Conservation (phyloP, 164 flowering plant genomes). For the Hamamelis virginiana region DNA sequence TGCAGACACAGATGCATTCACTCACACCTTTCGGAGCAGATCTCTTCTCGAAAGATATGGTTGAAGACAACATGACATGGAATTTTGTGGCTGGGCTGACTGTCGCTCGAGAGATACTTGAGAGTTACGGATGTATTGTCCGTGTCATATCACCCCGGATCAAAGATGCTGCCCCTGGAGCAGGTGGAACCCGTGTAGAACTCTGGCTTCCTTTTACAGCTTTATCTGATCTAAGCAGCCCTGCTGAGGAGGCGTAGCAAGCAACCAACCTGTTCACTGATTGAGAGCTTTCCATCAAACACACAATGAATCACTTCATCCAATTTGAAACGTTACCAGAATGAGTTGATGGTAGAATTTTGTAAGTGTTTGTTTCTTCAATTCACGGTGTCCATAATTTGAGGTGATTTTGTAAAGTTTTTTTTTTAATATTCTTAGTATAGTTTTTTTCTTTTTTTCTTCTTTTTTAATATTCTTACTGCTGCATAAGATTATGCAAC, state of each 20-base stretch:
- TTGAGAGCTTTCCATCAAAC: neutral
- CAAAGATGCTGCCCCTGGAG: slow-evolving; percentile 60
- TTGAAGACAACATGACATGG: slow-evolving; percentile 96
- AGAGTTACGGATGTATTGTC: slow-evolving; percentile 86
- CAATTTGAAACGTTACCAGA: neutral
- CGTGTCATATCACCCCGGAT: slow-evolving; percentile 76
- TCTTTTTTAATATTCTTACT: neutral
- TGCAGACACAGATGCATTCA: slow-evolving; percentile 93
- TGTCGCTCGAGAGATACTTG: slow-evolving; percentile 89
- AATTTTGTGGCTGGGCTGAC: slow-evolving; percentile 91
- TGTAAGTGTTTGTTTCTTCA: neutral
- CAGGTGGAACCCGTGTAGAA: slow-evolving; percentile 86
- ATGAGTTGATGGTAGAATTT: too few relatives aligned
- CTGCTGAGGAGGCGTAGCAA: slow-evolving; percentile 12
- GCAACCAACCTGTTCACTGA: neutral
- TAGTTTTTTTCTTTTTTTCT: too few relatives aligned
- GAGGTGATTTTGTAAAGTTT: slow-evolving; percentile 3
- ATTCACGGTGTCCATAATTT: neutral
- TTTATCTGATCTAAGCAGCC: slow-evolving; percentile 23
- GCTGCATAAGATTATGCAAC: neutral
- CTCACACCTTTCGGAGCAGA: slow-evolving; percentile 91
- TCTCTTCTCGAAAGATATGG: slow-evolving; percentile 59
- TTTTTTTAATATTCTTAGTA: too few relatives aligned
- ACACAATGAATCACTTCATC: neutral
- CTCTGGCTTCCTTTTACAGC: slow-evolving; percentile 77